A percentile compares a stretch with the other conserved stretches of the same genome.
Conservation (phyloP, 331 rosid species). For the Ulmus americana region DNA sequence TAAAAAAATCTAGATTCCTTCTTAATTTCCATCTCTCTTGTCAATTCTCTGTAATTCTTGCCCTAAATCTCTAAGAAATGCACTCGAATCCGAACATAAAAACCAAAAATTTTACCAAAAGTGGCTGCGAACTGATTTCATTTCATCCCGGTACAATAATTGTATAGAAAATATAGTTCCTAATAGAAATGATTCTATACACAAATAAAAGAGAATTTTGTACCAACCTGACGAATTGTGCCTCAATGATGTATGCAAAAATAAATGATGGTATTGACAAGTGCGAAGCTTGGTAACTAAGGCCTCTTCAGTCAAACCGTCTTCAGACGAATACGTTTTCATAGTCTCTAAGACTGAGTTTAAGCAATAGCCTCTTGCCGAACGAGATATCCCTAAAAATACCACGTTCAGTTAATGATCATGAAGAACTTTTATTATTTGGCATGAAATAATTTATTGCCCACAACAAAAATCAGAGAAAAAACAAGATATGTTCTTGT, state of each 20-base stretch:
- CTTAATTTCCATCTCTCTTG: no score
- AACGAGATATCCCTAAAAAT: conserved; percentile 65
- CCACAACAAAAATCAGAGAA: neutral
- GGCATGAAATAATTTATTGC: neutral
- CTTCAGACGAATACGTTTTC: conserved; percentile 74
- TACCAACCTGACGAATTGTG: conserved; percentile 60
- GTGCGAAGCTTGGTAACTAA: conserved; percentile 84
- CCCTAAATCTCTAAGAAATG: no score
- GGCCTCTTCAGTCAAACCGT: conserved; percentile 92
- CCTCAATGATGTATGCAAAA: conserved; percentile 68
- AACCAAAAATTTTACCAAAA: neutral
- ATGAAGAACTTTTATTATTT: conserved; percentile 2
- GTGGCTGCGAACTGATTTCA: neutral
- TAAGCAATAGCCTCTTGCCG: conserved; percentile 90
- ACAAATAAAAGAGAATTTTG: conserved; percentile 10
- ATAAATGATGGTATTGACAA: conserved; percentile 75
- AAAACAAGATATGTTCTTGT: neutral
- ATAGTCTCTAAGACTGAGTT: conserved; percentile 78
- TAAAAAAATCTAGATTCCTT: no score
- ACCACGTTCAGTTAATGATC: conserved; percentile 7
- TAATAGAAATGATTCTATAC: neutral
- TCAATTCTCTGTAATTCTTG: no score
- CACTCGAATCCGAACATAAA: no score
- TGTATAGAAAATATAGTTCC: neutral
- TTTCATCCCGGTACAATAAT: neutral